phyloP scores from a whole-genome alignment of 2,329 filamentous ascomycete genomes.

The Ophiostoma quercus region DNA sequence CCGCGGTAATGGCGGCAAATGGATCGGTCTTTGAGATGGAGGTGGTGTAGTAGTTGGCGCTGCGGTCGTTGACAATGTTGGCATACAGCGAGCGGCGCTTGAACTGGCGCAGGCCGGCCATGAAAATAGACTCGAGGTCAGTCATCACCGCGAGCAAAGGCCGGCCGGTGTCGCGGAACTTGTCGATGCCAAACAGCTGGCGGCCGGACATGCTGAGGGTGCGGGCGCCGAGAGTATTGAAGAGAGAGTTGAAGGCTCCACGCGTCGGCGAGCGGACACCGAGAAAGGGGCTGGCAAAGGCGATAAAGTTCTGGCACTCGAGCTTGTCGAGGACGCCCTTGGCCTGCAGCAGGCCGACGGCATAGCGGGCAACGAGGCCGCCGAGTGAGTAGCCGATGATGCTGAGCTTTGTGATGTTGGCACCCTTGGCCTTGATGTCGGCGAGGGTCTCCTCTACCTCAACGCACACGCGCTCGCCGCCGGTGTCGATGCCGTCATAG shows the following conservation, averaged over 20 bases:
- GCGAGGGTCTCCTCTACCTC: constrained; percentile 63
- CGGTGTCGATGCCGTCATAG: constrained; percentile 64
- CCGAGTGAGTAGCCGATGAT: constrained; percentile 87
- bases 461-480: constrained; percentile 60
- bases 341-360: constrained; percentile 74
- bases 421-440: constrained; percentile 50
- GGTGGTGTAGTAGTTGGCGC: constrained; percentile 78
- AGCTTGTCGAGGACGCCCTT: constrained; percentile 74
- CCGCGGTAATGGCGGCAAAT: constrained; percentile 43
- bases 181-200: constrained; percentile 82
- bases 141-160: constrained; percentile 77
- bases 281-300: constrained; percentile 80
- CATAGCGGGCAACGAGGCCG: constrained; percentile 79
- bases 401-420: constrained; percentile 74
- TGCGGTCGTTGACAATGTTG: constrained; percentile 82
- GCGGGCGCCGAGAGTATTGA: constrained; percentile 77
- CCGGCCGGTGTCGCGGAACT: constrained; percentile 74
- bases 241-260: constrained; percentile 62
- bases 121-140: constrained; percentile 79
- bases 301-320: constrained; percentile 86
- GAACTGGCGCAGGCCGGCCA: constrained; percentile 71
- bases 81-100: constrained; percentile 72
- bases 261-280: constrained; percentile 65
- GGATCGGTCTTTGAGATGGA: constrained; percentile 72
- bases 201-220: constrained; percentile 77